phyloP scores from a whole-genome alignment of 2,329 filamentous ascomycete genomes.

The Ophiostoma novo-ulmi region DNA sequence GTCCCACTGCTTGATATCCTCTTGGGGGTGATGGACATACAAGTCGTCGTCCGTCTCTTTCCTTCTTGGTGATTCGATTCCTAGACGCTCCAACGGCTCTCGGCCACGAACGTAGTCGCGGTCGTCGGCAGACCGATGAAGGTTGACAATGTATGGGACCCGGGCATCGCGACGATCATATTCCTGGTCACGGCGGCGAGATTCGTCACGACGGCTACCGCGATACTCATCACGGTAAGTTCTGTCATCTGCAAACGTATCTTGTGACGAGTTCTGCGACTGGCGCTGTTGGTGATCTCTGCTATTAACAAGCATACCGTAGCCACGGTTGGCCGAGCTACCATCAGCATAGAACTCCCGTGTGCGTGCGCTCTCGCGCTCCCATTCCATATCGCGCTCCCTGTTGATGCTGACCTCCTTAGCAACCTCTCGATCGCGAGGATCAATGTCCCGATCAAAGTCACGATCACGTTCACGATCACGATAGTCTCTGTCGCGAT shows the following conservation, averaged over 20 bases:
- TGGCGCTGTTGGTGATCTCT: constrained; percentile 24
- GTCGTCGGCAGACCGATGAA: not conserved
- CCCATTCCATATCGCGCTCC: constrained; percentile 26
- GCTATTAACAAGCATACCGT: constrained; percentile 26
- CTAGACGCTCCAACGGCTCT: constrained; percentile 19
- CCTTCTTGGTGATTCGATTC: constrained; percentile 20
- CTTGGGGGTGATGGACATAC: constrained; percentile 23
- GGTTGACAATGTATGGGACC: not conserved
- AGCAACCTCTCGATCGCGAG: constrained; percentile 28
- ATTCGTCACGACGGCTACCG: constrained; percentile 19
- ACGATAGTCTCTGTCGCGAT: constrained; percentile 16
- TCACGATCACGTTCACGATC: constrained; percentile 37
- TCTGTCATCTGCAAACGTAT: constrained; percentile 14
- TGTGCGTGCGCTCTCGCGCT: constrained; percentile 16
- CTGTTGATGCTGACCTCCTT: constrained; percentile 22
- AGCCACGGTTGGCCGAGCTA: constrained; percentile 23
- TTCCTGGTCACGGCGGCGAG: constrained; percentile 16
- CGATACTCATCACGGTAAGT: constrained; percentile 17
- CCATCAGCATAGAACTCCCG: constrained; percentile 28
- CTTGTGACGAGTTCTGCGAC: constrained; percentile 2
- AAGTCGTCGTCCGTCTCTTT: constrained; percentile 25
- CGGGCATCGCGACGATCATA: constrained; percentile 16
- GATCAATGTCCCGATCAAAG: constrained; percentile 20
- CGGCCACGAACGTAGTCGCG: constrained; percentile 19
- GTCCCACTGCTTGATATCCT: constrained; percentile 24